Conservation (phyloP, 495 filamentous ascomycete genomes). For the Diplogelasinospora grovesii region DNA sequence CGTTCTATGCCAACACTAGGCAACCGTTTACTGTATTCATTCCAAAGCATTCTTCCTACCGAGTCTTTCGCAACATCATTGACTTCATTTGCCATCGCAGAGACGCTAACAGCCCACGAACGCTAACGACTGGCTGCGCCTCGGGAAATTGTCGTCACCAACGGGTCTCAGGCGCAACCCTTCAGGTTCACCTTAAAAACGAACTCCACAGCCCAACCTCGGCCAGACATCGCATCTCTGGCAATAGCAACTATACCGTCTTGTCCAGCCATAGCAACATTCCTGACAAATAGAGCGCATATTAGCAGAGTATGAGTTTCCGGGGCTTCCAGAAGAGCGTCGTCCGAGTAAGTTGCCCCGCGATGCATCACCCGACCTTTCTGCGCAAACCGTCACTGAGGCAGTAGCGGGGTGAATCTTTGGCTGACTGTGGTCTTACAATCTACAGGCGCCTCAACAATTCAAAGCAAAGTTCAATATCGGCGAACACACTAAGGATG, state of each 20-base stretch:
- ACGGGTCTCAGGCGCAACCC: constrained; percentile 10
- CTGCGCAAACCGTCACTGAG: not conserved
- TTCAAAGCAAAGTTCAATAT: constrained; percentile 90
- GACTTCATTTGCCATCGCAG: too few species aligned
- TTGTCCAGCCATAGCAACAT: not conserved
- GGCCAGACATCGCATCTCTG: not conserved
- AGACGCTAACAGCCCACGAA: constrained; percentile 24
- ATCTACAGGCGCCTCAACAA: constrained; percentile 74
- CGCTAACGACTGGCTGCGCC: constrained; percentile 12
- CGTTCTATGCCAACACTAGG: constrained; percentile 6
- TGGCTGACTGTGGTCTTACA: not conserved
- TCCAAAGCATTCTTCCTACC: too few species aligned
- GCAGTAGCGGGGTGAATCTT: too few species aligned
- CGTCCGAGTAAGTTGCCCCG: constrained; percentile 53
- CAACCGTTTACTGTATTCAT: too few species aligned
- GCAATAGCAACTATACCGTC: not conserved
- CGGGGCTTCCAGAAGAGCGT: constrained; percentile 91
- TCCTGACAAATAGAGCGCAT: not conserved
- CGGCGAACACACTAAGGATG: constrained; percentile 88
- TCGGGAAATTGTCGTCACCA: constrained; percentile 19
- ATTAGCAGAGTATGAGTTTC: constrained; percentile 72
- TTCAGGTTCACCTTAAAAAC: constrained; percentile 1
- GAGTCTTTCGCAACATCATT: too few species aligned
- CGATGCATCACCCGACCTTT: not conserved
- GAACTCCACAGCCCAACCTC: not conserved